These are phyloP conservation scores for Daldinia loculata DNA, from an alignment of 495 filamentous ascomycete genomes.

Conservation along the genomic window DNA sequence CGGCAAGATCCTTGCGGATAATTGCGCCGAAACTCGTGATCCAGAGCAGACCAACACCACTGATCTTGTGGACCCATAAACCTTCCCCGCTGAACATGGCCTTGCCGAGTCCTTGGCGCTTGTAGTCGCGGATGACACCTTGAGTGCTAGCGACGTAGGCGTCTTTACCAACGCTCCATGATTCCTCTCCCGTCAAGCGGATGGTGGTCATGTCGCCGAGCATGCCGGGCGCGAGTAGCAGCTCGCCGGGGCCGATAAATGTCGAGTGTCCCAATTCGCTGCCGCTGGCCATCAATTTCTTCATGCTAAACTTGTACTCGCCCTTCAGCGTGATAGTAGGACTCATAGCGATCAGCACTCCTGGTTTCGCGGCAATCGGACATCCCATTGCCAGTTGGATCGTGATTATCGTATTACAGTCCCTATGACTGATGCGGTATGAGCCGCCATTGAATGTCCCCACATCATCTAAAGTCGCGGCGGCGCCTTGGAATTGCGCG, in stretches of 20 bases:
- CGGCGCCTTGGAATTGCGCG: constrained; percentile 66
- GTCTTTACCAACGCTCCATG: constrained; percentile 85
- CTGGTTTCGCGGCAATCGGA: constrained; percentile 82
- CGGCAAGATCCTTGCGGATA: constrained; percentile 87
- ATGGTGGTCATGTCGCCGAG: constrained; percentile 89
- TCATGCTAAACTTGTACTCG: constrained; percentile 78
- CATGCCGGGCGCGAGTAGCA: constrained; percentile 80
- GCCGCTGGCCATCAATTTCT: constrained; percentile 78
- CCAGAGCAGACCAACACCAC: constrained; percentile 82
- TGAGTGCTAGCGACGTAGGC: constrained; percentile 80
- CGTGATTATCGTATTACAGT: constrained; percentile 88
- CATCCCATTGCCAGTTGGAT: constrained; percentile 90
- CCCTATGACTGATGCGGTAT: constrained; percentile 91
- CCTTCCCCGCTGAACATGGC: constrained; percentile 94
- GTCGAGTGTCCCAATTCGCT: constrained; percentile 82
- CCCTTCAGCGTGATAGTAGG: constrained; percentile 85
- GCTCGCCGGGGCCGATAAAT: constrained; percentile 90
- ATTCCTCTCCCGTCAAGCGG: constrained; percentile 69
- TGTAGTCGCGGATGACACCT: constrained; percentile 81
- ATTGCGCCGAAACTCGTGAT: constrained; percentile 94
- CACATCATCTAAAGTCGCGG: constrained; percentile 75
- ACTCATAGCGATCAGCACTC: constrained; percentile 92
- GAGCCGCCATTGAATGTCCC: constrained; percentile 96
- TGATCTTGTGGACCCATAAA: constrained; percentile 88
- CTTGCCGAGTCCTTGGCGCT: constrained; percentile 87